Evolutionary conservation across 2,329 filamentous ascomycete species (phyloP).

Genomic region (Aureobasidium sp.): DNA sequence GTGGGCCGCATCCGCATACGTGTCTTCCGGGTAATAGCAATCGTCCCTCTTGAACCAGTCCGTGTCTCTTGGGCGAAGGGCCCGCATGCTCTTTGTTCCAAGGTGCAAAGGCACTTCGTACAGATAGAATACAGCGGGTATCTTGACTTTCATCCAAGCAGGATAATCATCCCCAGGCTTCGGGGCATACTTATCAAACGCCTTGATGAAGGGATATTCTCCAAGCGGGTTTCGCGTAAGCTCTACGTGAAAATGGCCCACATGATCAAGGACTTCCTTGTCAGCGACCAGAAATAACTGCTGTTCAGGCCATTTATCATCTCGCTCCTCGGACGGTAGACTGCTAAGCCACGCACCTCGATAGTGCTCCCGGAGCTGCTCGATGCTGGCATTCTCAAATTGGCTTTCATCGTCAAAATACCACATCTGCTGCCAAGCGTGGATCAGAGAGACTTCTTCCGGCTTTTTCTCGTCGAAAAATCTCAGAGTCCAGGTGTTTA

Average conservation of each 20-base stretch:
- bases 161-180: not conserved
- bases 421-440: not conserved
- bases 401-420: not conserved
- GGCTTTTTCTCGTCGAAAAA: not conserved
- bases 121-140: not conserved
- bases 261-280: not conserved
- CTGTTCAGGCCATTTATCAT: not conserved
- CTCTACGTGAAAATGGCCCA: not conserved
- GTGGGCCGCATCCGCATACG: too few species aligned
- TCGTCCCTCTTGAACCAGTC: too few species aligned
- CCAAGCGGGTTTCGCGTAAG: not conserved
- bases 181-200: not conserved
- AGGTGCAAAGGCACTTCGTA: not conserved
- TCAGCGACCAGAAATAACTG: not conserved
- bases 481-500: not conserved
- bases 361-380: not conserved
- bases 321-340: not conserved
- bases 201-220: not conserved
- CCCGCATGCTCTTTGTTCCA: not conserved
- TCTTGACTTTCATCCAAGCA: not conserved
- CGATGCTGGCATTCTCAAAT: not conserved
- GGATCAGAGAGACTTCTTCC: not conserved
- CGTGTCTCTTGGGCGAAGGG: too few species aligned
- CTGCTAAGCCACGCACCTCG: not conserved
- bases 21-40: too few species aligned